Conservation (phyloP, 2,329 filamentous ascomycete species). For the Metarhizium rileyi region DNA sequence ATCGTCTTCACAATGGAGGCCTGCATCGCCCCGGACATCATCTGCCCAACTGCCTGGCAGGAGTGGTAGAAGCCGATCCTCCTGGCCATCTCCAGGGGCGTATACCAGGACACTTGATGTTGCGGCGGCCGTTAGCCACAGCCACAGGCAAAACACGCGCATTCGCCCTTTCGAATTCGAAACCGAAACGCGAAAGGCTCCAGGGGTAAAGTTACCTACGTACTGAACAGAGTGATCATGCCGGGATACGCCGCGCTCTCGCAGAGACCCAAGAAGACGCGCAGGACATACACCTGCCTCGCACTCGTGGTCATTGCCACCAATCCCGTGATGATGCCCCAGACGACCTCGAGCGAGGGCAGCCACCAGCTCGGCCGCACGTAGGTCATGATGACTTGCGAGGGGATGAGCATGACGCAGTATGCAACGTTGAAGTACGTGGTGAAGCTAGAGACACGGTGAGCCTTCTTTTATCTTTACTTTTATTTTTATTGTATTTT, state of each 20-base stretch:
- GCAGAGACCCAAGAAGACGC: conserved; percentile 30
- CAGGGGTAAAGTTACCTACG: neutral
- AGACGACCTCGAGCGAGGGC: conserved; percentile 23
- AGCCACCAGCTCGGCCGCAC: conserved; percentile 29
- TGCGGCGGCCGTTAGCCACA: neutral
- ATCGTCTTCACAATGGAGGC: conserved; percentile 30
- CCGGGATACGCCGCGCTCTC: conserved; percentile 27
- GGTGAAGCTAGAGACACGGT: conserved; percentile 14
- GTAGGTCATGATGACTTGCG: conserved; percentile 27
- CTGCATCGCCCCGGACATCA: conserved; percentile 35
- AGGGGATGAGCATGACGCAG: conserved; percentile 34
- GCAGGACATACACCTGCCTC: conserved; percentile 24
- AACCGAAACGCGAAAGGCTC: neutral
- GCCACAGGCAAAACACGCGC: too few relatives aligned
- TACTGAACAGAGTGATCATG: conserved; percentile 25
- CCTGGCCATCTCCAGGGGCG: conserved; percentile 28
- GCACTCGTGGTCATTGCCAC: conserved; percentile 25
- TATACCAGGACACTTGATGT: conserved; percentile 33
- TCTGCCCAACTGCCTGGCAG: conserved; percentile 28
- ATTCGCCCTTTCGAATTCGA: too few relatives aligned
- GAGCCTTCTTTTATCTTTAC: too few relatives aligned
- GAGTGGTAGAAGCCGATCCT: conserved; percentile 32
- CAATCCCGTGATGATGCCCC: conserved; percentile 16
- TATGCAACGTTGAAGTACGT: conserved; percentile 51
- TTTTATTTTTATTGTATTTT: too few relatives aligned